Conservation (phyloP, 768 basidiomycete species). For the Flagelloscypha sp. region DNA sequence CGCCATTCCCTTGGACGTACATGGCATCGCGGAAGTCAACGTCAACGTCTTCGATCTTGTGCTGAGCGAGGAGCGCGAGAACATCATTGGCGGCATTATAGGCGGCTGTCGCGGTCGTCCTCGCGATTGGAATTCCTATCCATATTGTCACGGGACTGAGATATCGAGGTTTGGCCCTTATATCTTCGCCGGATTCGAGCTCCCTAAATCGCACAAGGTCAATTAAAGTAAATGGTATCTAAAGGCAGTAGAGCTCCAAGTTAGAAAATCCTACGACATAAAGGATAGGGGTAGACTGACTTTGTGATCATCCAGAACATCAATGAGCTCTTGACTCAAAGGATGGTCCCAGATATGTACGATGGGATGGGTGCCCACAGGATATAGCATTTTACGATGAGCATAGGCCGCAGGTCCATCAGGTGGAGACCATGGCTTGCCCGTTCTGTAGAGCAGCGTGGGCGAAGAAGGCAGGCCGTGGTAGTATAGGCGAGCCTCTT, state of each 20-base stretch:
- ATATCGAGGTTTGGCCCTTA: constrained; percentile 11
- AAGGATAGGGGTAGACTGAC: constrained; percentile 20
- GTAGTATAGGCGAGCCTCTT: constrained; percentile 22
- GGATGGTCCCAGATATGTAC: constrained; percentile 20
- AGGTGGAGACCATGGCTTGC: constrained; percentile 15
- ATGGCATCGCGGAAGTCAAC: constrained; percentile 25
- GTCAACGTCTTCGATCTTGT: constrained; percentile 21
- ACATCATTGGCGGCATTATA: constrained; percentile 18
- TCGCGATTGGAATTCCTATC: constrained; percentile 26
- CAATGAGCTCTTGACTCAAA: constrained; percentile 21
- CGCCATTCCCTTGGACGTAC: constrained; percentile 19
- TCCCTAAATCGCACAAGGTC: constrained; percentile 26
- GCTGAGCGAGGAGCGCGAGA: constrained; percentile 16
- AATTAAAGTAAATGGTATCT: constrained; percentile 24
- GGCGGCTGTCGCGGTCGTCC: constrained; percentile 21
- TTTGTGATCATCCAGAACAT: constrained; percentile 18
- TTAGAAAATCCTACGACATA: constrained; percentile 22
- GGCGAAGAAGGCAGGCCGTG: constrained; percentile 21
- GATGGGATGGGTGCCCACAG: constrained; percentile 25
- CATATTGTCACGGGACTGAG: constrained; percentile 27
- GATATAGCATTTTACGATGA: constrained; percentile 24
- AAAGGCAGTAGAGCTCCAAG: constrained; percentile 20
- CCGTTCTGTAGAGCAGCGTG: constrained; percentile 19
- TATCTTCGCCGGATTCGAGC: no score
- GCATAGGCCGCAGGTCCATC: constrained; percentile 13